phyloP scores from a whole-genome alignment of 257 asterid species.

The Lantana camara region DNA sequence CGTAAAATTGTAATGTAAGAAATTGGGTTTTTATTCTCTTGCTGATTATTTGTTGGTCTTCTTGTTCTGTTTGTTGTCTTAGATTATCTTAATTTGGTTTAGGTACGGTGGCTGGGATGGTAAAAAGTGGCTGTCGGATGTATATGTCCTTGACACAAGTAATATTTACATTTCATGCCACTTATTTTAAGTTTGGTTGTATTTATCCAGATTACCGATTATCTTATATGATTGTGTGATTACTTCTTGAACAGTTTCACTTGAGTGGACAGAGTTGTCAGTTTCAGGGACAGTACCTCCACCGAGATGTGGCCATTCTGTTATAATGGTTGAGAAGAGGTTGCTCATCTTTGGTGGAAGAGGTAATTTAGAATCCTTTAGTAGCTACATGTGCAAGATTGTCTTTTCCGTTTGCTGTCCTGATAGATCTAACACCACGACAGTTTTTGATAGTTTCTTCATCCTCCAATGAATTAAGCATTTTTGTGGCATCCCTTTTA shows the following conservation, averaged over 20 bases:
- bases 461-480: background rate
- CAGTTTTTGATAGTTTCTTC: conserved; percentile 1
- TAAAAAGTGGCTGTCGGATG: conserved; percentile 97
- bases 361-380: conserved; percentile 54
- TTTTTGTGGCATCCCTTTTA: background rate
- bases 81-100: conserved; percentile 31
- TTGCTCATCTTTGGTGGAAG: conserved; percentile 97
- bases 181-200: background rate
- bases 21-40: conserved; percentile 8
- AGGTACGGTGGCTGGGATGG: conserved; percentile 99
- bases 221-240: conserved; percentile 20
- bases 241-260: conserved; percentile 70
- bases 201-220: conserved; percentile 5
- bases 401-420: background rate
- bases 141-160: conserved; percentile 89
- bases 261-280: conserved; percentile 91
- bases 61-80: conserved; percentile 25
- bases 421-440: background rate
- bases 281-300: conserved; percentile 87
- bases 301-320: conserved; percentile 99
- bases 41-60: conserved; percentile 21
- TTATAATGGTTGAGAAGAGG: conserved; percentile 93
- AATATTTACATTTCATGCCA: conserved; percentile 25
- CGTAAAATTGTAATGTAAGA: conserved; percentile 90
- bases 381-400: background rate